Evolutionary conservation across 169 alveolate genomes (phyloP).

Genomic region (Perkinsus marinus): DNA sequence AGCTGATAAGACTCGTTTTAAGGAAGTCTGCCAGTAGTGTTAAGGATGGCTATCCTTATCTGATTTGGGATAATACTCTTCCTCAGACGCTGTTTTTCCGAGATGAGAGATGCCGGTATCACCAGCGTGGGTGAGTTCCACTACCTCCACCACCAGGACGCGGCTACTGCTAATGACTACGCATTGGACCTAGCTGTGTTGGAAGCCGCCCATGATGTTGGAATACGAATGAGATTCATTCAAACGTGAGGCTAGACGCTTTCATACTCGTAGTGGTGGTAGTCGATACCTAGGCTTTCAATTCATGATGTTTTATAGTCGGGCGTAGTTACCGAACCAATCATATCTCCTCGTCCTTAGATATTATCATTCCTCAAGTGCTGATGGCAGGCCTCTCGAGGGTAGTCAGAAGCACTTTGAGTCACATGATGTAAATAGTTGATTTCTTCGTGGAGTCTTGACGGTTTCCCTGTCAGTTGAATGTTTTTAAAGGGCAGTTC

Average conservation of each 20-base stretch:
- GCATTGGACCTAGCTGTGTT: neutral
- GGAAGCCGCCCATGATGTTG: neutral
- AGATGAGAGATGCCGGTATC: conserved; percentile 4
- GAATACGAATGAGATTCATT: neutral
- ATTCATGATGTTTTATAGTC: too few relatives aligned
- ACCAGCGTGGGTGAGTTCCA: conserved; percentile 3
- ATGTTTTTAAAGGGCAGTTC: neutral
- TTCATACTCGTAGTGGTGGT: too few relatives aligned
- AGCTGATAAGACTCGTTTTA: neutral
- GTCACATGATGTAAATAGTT: neutral
- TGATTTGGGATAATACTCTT: neutral
- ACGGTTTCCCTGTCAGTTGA: neutral
- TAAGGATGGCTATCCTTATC: neutral
- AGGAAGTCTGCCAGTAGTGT: neutral
- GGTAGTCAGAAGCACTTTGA: neutral
- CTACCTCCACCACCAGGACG: neutral
- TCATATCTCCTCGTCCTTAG: neutral
- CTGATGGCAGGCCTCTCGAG: neutral
- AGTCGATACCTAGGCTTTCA: too few relatives aligned
- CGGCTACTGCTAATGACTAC: neutral
- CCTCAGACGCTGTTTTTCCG: neutral
- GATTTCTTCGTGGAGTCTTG: neutral
- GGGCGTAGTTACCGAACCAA: too few relatives aligned
- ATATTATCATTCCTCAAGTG: neutral
- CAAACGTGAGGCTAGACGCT: neutral